These are phyloP conservation scores for Globisporangium splendens DNA, from an alignment of 352 stramenopile species.

Conservation along the genomic window DNA sequence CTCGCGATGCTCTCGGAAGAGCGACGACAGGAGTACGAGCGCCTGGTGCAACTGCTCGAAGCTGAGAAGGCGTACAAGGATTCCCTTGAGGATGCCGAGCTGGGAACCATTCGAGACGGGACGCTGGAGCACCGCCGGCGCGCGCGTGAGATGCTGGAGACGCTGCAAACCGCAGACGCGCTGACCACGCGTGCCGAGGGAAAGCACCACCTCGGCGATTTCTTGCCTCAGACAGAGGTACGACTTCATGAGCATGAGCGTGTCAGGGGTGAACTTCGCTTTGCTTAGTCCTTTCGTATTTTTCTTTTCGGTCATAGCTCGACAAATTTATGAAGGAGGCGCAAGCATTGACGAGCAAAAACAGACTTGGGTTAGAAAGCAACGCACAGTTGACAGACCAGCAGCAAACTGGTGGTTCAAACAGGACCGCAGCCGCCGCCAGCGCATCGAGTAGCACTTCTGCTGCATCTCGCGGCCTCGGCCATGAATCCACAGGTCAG, in stretches of 20 bases:
- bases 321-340: slow-evolving; percentile 14
- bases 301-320: slow-evolving; percentile 1
- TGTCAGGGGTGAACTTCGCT: background rate
- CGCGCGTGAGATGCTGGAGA: slow-evolving; percentile 21
- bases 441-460: no score
- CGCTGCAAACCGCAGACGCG: slow-evolving; percentile 14
- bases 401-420: background rate
- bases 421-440: no score
- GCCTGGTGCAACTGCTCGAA: slow-evolving; percentile 9
- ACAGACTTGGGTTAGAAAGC: no score
- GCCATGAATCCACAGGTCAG: background rate
- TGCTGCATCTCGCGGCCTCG: slow-evolving; percentile 5
- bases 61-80: slow-evolving; percentile 14
- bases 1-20: slow-evolving; percentile 13
- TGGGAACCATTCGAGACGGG: slow-evolving; percentile 16
- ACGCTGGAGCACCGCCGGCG: slow-evolving; percentile 20
- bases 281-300: background rate
- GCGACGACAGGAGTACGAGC: slow-evolving; percentile 13
- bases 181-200: slow-evolving; percentile 12
- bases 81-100: slow-evolving; percentile 18
- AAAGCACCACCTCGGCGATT: slow-evolving; percentile 22
- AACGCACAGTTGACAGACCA: no score
- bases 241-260: background rate
- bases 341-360: background rate
- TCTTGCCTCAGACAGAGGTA: slow-evolving; percentile 17